Conservation (phyloP, 108 stramenopile genomes). For the Nannochloropsis gaditana region DNA sequence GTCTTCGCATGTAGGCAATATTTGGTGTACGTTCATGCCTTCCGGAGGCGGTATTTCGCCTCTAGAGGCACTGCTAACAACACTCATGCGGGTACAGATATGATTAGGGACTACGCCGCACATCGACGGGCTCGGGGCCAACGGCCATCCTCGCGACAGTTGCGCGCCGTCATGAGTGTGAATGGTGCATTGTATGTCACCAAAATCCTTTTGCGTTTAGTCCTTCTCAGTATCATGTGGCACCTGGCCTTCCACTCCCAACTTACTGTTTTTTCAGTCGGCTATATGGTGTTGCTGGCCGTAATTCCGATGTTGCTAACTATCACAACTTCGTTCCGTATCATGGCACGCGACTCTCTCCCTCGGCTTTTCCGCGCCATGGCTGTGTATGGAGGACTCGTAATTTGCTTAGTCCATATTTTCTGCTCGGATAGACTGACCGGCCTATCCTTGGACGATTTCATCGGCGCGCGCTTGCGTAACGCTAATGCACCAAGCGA, state of each 20-base stretch:
- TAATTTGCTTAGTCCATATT: background rate
- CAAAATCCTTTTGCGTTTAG: background rate
- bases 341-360: background rate
- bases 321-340: background rate
- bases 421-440: background rate
- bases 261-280: background rate
- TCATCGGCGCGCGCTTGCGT: background rate
- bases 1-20: background rate
- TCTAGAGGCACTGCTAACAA: background rate
- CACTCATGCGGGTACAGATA: background rate
- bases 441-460: background rate
- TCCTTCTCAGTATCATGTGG: background rate
- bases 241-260: background rate
- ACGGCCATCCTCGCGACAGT: constrained; percentile 13
- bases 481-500: constrained; percentile 2
- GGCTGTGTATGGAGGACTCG: background rate
- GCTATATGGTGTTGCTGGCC: background rate
- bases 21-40: background rate
- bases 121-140: background rate
- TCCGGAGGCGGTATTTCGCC: background rate
- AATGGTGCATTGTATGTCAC: background rate
- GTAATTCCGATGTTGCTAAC: background rate
- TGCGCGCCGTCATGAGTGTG: background rate
- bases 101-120: too few relatives aligned
- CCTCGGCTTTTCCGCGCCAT: constrained; percentile 11